A percentile compares a stretch with the other conserved stretches of the same genome.
Evolutionary conservation across 495 filamentous ascomycete genomes (phyloP).

Genomic region (Talaromyces proteolyticus): DNA sequence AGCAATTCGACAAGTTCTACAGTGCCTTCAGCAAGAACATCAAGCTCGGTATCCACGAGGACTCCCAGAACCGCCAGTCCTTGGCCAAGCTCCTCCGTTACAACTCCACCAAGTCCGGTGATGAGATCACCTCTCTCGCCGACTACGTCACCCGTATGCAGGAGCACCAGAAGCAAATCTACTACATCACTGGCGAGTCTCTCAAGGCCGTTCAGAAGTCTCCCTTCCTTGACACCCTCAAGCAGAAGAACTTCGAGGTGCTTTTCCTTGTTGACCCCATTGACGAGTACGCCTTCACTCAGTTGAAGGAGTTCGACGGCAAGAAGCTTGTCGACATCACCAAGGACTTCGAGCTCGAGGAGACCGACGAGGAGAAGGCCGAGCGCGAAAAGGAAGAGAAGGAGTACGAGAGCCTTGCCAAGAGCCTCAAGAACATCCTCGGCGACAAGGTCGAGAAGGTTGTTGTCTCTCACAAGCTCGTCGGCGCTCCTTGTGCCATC

Average conservation of each 20-base stretch:
- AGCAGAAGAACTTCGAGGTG: conserved; percentile 99
- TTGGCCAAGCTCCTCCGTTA: conserved; percentile 98
- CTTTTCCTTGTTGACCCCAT: conserved; percentile 99
- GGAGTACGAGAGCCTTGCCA: conserved; percentile 89
- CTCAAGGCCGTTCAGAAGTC: conserved; percentile 97
- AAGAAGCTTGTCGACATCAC: conserved; percentile 99
- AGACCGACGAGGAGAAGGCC: conserved; percentile 99
- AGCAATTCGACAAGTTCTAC: conserved; percentile 99
- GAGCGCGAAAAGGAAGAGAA: conserved; percentile 95
- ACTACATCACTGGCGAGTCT: conserved; percentile 99
- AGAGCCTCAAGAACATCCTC: conserved; percentile 96
- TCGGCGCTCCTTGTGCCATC: conserved; percentile 94
- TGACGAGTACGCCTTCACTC: conserved; percentile 99
- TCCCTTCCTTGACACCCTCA: conserved; percentile 97
- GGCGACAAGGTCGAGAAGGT: conserved; percentile 99
- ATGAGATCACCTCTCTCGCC: conserved; percentile 86
- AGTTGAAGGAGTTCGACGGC: conserved; percentile 99
- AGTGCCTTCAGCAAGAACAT: conserved; percentile 99
- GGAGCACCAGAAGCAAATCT: conserved; percentile 99
- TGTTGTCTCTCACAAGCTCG: conserved; percentile 96
- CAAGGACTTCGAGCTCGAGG: conserved; percentile 99
- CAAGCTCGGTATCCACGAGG: conserved; percentile 99
- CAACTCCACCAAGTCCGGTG: conserved; percentile 97
- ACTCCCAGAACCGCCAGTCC: conserved; percentile 88
- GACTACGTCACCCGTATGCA: conserved; percentile 99